These are phyloP conservation scores for Talaromyces sp. DNA, from an alignment of 2,329 filamentous ascomycete genomes.

Conservation along the genomic window DNA sequence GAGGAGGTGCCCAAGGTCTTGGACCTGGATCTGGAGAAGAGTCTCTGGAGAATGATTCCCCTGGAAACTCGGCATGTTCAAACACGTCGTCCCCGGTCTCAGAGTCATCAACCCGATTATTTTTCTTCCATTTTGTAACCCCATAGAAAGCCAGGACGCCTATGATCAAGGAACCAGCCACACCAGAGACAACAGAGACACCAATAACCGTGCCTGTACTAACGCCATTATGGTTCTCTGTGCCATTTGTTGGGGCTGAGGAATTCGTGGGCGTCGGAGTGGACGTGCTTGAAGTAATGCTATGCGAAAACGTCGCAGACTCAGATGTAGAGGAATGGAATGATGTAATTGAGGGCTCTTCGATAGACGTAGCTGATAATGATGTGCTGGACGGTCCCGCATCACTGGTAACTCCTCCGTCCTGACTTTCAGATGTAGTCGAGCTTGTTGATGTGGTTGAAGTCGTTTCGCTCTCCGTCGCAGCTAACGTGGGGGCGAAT, in stretches of 20 bases:
- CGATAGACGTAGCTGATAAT: background rate
- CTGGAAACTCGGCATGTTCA: slow-evolving; percentile 37
- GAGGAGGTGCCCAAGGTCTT: slow-evolving; percentile 10
- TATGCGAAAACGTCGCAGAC: slow-evolving; percentile 1
- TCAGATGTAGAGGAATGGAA: slow-evolving; percentile 1
- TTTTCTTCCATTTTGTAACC: slow-evolving; percentile 32
- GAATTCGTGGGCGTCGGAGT: slow-evolving; percentile 6
- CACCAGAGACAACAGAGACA: slow-evolving; percentile 39
- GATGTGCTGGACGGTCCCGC: background rate
- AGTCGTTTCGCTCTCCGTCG: slow-evolving; percentile 4
- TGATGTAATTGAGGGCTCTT: background rate
- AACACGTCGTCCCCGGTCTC: slow-evolving; percentile 45
- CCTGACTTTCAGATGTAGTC: background rate
- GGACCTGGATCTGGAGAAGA: slow-evolving; percentile 22
- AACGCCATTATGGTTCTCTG: slow-evolving; percentile 15
- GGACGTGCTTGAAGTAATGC: slow-evolving; percentile 9
- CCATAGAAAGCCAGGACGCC: slow-evolving; percentile 37
- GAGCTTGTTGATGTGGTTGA: slow-evolving; percentile 5
- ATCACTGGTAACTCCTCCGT: background rate
- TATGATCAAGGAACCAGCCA: slow-evolving; percentile 39
- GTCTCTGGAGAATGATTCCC: slow-evolving; percentile 23
- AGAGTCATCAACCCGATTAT: slow-evolving; percentile 32
- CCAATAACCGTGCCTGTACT: slow-evolving; percentile 39
- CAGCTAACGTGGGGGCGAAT: slow-evolving; percentile 19
- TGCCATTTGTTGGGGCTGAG: slow-evolving; percentile 5